These are phyloP conservation scores for Evansstolkia leycettana DNA, from an alignment of 495 filamentous ascomycete species.

Conservation along the genomic window DNA sequence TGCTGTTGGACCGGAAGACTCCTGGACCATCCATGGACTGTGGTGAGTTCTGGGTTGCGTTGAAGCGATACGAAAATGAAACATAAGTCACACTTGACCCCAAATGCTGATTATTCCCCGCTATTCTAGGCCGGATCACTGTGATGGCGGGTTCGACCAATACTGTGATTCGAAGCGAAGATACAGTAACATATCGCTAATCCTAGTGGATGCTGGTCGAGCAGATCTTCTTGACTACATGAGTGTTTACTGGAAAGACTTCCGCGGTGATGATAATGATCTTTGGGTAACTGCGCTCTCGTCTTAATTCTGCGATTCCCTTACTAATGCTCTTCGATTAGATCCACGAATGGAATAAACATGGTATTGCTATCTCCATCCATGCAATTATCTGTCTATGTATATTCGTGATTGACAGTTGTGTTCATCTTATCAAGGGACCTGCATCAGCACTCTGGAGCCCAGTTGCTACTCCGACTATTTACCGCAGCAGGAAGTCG, in stretches of 20 bases:
- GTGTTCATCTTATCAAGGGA: slow-evolving; percentile 19
- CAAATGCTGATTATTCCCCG: no score
- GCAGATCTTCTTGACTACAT: slow-evolving; percentile 56
- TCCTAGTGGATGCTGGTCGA: slow-evolving; percentile 50
- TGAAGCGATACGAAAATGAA: background rate
- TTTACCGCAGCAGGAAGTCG: slow-evolving; percentile 45
- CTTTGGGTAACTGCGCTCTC: no score
- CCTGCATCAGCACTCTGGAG: slow-evolving; percentile 48
- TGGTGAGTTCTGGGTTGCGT: slow-evolving; percentile 35
- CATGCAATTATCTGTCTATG: no score
- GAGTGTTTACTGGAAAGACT: slow-evolving; percentile 67
- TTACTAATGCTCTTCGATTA: no score
- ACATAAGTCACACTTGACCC: slow-evolving; percentile 1
- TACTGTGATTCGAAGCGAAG: slow-evolving; percentile 56
- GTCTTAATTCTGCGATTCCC: no score
- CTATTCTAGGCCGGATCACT: slow-evolving; percentile 58
- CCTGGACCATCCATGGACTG: slow-evolving; percentile 84
- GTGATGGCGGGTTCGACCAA: slow-evolving; percentile 66
- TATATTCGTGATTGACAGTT: no score
- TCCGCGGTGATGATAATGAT: slow-evolving; percentile 48
- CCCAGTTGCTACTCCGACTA: slow-evolving; percentile 64
- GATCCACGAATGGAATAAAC: slow-evolving; percentile 84
- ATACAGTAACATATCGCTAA: slow-evolving; percentile 59
- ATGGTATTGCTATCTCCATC: slow-evolving; percentile 27
- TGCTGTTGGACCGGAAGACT: slow-evolving; percentile 56